Conservation (phyloP, 2,329 filamentous ascomycete species). For the Graphium sp. region DNA sequence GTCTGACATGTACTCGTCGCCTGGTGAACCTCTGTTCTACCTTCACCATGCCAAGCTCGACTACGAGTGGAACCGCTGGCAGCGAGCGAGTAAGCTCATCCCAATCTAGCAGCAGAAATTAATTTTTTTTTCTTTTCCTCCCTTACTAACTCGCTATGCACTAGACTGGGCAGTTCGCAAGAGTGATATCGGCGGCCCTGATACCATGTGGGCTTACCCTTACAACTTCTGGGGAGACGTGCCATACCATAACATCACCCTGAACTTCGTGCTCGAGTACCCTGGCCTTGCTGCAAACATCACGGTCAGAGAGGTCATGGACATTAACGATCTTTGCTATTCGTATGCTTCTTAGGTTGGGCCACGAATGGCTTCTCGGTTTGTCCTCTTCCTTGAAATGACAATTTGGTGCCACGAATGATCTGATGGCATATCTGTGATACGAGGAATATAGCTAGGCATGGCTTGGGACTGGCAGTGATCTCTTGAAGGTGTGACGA, state of each 20-base stretch:
- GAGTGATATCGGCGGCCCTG: conserved; percentile 14
- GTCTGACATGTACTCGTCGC: conserved; percentile 9
- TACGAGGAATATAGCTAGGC: too few species aligned
- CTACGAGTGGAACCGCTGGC: conserved; percentile 14
- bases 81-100: too few species aligned
- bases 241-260: conserved; percentile 15
- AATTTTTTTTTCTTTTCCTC: too few species aligned
- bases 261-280: conserved; percentile 7
- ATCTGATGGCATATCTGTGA: too few species aligned
- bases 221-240: conserved; percentile 14
- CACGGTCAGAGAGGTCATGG: conserved; percentile 2
- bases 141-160: too few species aligned
- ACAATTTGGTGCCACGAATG: too few species aligned
- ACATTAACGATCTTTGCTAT: not conserved
- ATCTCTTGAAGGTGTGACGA: too few species aligned
- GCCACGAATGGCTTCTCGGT: too few species aligned
- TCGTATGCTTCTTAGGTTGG: too few species aligned
- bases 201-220: conserved; percentile 14
- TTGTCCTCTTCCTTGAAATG: too few species aligned
- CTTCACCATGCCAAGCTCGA: conserved; percentile 13
- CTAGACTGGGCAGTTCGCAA: conserved; percentile 12
- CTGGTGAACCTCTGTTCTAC: conserved; percentile 13
- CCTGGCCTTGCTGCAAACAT: conserved; percentile 1
- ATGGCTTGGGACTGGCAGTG: too few species aligned
- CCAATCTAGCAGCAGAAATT: too few species aligned